Conservation (phyloP, 345 rosid genomes). For the Linum usitatissimum region DNA sequence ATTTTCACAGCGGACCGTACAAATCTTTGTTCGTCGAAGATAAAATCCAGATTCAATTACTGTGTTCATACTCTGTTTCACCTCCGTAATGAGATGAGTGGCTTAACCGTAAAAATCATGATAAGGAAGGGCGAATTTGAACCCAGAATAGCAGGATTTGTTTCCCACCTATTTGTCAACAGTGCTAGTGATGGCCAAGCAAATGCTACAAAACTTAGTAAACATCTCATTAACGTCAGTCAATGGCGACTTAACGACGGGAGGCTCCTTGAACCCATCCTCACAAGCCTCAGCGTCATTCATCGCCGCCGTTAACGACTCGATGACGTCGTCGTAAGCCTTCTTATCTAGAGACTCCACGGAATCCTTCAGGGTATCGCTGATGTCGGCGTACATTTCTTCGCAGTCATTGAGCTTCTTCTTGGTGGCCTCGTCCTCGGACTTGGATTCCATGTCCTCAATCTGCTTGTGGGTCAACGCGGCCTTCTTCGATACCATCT, state of each 20-base stretch:
- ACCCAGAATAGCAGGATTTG: too few species aligned
- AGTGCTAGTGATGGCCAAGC: conserved; percentile 12
- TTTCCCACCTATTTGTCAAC: neutral
- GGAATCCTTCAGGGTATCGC: conserved; percentile 17
- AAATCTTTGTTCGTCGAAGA: neutral
- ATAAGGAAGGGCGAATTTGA: too few species aligned
- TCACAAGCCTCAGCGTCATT: conserved; percentile 20
- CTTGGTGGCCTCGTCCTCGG: neutral
- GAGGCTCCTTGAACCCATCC: conserved; percentile 13
- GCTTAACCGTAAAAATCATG: too few species aligned
- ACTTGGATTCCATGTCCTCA: neutral
- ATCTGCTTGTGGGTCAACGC: neutral
- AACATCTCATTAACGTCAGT: conserved; percentile 10
- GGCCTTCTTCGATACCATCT: neutral
- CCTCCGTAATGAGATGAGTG: neutral
- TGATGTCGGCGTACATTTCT: conserved; percentile 12
- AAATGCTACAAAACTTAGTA: conserved; percentile 10
- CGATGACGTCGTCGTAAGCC: conserved; percentile 9
- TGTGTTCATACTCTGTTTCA: neutral
- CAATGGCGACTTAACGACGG: conserved; percentile 12
- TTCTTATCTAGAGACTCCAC: conserved; percentile 3
- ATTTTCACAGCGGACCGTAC: too few species aligned
- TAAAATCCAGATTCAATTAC: too few species aligned
- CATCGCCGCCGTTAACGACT: conserved; percentile 20
- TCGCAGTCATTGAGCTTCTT: conserved; percentile 18